Evolutionary conservation across 257 asterid genomes (phyloP).

Genomic region (Striga asiatica): DNA sequence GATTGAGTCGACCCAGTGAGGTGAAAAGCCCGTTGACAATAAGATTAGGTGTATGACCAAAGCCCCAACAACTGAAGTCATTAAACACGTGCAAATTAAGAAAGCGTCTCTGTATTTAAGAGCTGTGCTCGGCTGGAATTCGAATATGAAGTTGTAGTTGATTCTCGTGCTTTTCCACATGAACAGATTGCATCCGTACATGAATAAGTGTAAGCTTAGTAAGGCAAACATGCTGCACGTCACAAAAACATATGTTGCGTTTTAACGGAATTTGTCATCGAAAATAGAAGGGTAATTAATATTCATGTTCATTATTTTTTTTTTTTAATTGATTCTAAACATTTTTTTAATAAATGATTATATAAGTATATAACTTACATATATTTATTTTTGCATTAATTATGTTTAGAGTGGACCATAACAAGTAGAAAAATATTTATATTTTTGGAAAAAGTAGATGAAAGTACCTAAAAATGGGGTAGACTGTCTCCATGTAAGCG

Average conservation of each 20-base stretch:
- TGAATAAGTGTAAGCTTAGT: conserved; percentile 78
- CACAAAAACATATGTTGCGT: neutral
- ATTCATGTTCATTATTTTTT: too few species aligned
- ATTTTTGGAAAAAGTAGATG: neutral
- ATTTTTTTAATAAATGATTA: too few species aligned
- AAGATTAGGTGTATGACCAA: conserved; percentile 70
- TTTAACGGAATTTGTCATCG: too few species aligned
- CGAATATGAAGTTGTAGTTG: conserved; percentile 82
- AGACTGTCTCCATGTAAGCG: conserved; percentile 65
- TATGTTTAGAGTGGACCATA: too few species aligned
- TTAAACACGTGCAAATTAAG: conserved; percentile 67
- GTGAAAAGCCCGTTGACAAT: conserved; percentile 41
- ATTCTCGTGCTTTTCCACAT: conserved; percentile 80
- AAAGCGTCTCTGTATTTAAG: conserved; percentile 83
- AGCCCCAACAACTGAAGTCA: conserved; percentile 79
- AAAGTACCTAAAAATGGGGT: conserved; percentile 79
- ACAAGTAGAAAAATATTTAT: too few species aligned
- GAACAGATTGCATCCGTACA: conserved; percentile 88
- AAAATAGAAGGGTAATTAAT: too few species aligned
- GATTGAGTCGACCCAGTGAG: conserved; percentile 44
- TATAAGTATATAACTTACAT: too few species aligned
- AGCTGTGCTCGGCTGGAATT: conserved; percentile 53
- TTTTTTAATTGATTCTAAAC: too few species aligned
- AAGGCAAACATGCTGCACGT: conserved; percentile 86
- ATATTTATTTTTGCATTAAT: too few species aligned